Evolutionary conservation across 257 asterid species (phyloP).

Genomic region (Primulina huaijiensis): DNA sequence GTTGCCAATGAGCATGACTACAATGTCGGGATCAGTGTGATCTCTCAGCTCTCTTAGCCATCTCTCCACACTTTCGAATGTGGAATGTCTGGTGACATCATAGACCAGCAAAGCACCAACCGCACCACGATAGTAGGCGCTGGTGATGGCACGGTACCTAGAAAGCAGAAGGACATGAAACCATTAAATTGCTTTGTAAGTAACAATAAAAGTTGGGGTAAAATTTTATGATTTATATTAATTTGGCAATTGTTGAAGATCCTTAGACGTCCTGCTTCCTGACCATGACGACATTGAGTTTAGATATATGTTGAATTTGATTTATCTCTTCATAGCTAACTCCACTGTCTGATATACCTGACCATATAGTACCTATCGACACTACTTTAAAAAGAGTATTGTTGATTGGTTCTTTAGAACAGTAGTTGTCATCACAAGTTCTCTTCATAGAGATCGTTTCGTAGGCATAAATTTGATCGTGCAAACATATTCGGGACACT

Average conservation of each 20-base stretch:
- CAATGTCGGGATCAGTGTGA: slow-evolving; percentile 80
- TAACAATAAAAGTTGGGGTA: not conserved
- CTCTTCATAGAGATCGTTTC: not conserved
- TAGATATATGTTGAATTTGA: not conserved
- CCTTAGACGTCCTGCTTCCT: not conserved
- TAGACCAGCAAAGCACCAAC: slow-evolving; percentile 84
- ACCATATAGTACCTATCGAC: not conserved
- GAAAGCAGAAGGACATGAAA: slow-evolving; percentile 7
- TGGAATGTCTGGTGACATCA: slow-evolving; percentile 76
- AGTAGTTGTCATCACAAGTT: not conserved
- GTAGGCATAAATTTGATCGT: not conserved
- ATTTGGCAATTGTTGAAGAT: not conserved
- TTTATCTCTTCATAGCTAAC: not conserved
- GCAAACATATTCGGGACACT: not conserved
- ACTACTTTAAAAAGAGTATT: not conserved
- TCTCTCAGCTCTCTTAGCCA: slow-evolving; percentile 75
- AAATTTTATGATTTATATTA: not conserved
- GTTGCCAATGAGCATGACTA: slow-evolving; percentile 82
- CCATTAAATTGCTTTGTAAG: slow-evolving; percentile 14
- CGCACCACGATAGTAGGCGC: slow-evolving; percentile 89
- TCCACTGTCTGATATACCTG: not conserved
- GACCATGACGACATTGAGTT: not conserved
- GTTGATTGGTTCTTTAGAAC: not conserved
- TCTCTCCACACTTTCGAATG: slow-evolving; percentile 71
- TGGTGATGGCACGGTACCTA: slow-evolving; percentile 86